These are phyloP conservation scores for Atalantia buxifolia DNA, from an alignment of 345 rosid species.

Conservation along the genomic window DNA sequence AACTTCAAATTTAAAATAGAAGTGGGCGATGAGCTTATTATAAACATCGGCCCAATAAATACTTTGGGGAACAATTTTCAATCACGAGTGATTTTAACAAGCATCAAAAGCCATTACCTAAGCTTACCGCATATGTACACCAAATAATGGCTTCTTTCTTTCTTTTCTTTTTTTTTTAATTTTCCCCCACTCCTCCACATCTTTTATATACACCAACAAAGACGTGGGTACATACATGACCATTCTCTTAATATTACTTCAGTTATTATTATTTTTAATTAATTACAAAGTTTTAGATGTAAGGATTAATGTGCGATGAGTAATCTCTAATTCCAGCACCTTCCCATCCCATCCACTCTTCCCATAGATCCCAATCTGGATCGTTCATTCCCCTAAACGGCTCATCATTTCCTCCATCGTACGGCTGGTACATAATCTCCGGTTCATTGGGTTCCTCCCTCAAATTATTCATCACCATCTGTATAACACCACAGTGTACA, in stretches of 20 bases:
- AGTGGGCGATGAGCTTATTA: background rate
- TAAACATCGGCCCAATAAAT: background rate
- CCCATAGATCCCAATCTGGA: constrained; percentile 80
- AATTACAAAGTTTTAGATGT: constrained; percentile 27
- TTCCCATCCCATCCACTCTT: constrained; percentile 99
- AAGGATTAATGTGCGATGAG: constrained; percentile 81
- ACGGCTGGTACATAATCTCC: constrained; percentile 24
- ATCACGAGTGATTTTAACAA: background rate
- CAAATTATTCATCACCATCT: constrained; percentile 61
- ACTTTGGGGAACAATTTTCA: no score
- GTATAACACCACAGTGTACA: background rate
- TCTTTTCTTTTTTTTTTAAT: no score
- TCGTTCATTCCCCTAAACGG: constrained; percentile 58
- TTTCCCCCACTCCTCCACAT: background rate
- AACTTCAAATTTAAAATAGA: background rate
- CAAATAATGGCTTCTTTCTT: background rate
- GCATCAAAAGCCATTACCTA: background rate
- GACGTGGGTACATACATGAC: background rate
- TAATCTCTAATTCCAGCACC: constrained; percentile 87
- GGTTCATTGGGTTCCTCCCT: constrained; percentile 40
- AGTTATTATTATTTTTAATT: background rate
- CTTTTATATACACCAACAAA: background rate
- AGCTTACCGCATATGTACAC: background rate
- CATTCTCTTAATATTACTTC: background rate
- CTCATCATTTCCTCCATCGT: constrained; percentile 42